Evolutionary conservation across 192 early-diverging fungal species (phyloP), one percentile per base, ranked within the genome.

Genomic region (Funneliformis geosporum): DNA sequence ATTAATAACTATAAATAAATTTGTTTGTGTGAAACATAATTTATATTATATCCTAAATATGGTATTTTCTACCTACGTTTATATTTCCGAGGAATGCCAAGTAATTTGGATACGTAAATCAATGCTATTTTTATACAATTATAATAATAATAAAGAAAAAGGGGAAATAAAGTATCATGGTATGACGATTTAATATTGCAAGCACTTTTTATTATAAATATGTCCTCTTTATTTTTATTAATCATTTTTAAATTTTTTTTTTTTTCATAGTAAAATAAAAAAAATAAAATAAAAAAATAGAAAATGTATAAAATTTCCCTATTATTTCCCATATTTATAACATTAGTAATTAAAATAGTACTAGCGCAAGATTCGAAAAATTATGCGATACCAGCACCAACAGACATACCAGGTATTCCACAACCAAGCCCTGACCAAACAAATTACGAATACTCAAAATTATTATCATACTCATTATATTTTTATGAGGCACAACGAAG

Each of bases 401-500:
- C 33, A 0, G 16, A 55, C 18, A 55, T 55, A 55, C 14, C 18
- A 55, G 50, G 16, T 18, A 21, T 55, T 5, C 50, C 50, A 18
- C 16, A 55, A 55, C 50, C 50, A 55, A 5, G 18, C 18, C 18
- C 50, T 5, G 6, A 5, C 18, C 50, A 55, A 55, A 18, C 5
- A 55, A 55, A 55, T 18, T 55, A 66, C 27, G 73, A 74, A 50
- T 74, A 74, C 8, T 33, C 47, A 2, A 74, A 74, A 42, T 44
- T 90, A 23, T 64, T 90, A 33, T 83, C 84, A 70, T 82, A 87
- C 44, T 84, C 85, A 5, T 65, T 90, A 11, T 79, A 82, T 69
- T 90, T 90, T 71, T 90, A 88, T 73, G 89, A 90, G 76, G 89
- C 89, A 12, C 87, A 88, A 68, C 79, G 86, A 61, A 84, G 86